phyloP scores from a whole-genome alignment of 495 filamentous ascomycete genomes.

The Aspergillus saccharolyticus region DNA sequence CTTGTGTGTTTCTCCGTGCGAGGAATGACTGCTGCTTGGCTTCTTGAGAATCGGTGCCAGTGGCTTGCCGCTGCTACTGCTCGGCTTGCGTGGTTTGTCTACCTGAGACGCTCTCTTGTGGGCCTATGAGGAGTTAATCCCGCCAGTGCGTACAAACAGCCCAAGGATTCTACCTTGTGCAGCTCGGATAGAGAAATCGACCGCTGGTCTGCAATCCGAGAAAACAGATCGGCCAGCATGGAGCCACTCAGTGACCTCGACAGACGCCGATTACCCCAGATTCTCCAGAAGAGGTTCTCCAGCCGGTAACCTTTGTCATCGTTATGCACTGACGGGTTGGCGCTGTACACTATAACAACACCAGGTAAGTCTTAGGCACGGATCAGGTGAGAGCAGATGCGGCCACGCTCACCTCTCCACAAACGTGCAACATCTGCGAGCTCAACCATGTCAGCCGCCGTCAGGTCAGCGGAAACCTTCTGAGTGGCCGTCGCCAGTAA shows the following conservation, averaged over 20 bases:
- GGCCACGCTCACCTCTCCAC: conserved; percentile 42
- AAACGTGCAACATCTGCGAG: conserved; percentile 35
- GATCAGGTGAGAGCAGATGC: not conserved
- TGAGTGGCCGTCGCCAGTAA: conserved; percentile 36
- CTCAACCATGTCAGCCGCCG: conserved; percentile 26
- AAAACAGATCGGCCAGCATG: conserved; percentile 37
- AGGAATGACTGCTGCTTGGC: conserved; percentile 15
- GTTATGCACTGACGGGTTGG: conserved; percentile 33
- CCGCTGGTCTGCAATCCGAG: conserved; percentile 33
- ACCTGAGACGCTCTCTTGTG: conserved; percentile 5
- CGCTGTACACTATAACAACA: conserved; percentile 34
- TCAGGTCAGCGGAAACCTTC: conserved; percentile 24
- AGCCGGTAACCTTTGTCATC: conserved; percentile 40
- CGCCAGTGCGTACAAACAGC: not conserved
- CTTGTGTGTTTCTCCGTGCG: conserved; percentile 27
- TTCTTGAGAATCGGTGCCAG: conserved; percentile 41
- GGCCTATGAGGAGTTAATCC: not conserved
- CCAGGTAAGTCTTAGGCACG: conserved; percentile 6
- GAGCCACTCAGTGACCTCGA: conserved; percentile 25
- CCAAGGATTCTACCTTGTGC: conserved; percentile 1
- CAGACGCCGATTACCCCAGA: conserved; percentile 38
- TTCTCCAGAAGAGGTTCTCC: conserved; percentile 52
- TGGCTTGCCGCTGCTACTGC: conserved; percentile 10
- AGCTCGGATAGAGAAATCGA: not conserved
- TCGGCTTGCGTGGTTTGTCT: conserved; percentile 5